These are phyloP conservation scores for Chenopodium quinoa DNA, from an alignment of 148 eudicot species.

Conservation along the genomic window DNA sequence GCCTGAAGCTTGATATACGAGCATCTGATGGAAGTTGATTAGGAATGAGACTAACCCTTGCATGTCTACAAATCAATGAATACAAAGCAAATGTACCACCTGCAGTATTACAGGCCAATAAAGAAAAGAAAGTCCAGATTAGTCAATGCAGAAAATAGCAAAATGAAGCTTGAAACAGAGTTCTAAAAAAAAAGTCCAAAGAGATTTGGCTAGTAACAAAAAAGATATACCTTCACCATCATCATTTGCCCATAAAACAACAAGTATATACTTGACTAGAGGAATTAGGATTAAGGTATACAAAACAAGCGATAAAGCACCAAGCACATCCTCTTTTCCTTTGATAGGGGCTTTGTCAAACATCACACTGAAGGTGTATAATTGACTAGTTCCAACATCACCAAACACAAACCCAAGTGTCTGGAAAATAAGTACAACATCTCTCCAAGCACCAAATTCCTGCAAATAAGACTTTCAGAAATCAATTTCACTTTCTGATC, in stretches of 20 bases:
- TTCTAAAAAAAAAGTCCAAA: background rate
- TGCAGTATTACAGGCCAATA: conserved; percentile 36
- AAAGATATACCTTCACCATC: conserved; percentile 85
- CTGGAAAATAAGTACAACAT: conserved; percentile 63
- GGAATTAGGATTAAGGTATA: conserved; percentile 85
- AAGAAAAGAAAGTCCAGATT: conserved; percentile 7
- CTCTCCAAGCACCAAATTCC: conserved; percentile 74
- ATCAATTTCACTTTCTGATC: background rate
- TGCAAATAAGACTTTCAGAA: conserved; percentile 41
- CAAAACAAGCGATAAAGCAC: conserved; percentile 87
- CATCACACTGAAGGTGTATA: conserved; percentile 95
- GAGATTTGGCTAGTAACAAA: conserved; percentile 17
- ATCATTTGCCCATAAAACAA: conserved; percentile 97
- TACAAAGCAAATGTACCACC: conserved; percentile 99
- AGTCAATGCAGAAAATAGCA: conserved; percentile 11
- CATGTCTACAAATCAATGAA: conserved; percentile 93
- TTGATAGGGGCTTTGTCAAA: conserved; percentile 88
- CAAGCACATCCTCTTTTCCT: conserved; percentile 82
- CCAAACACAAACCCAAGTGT: conserved; percentile 96
- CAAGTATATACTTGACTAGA: conserved; percentile 70
- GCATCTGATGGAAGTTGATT: conserved; percentile 95
- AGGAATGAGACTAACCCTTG: conserved; percentile 93
- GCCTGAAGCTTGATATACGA: conserved; percentile 91
- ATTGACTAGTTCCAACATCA: conserved; percentile 96
- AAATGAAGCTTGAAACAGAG: conserved; percentile 6